Evolutionary conservation across 371 early-diverging fungal genomes (phyloP), one percentile per base, ranked within the genome.

Genomic region (Blakeslea trispora): DNA sequence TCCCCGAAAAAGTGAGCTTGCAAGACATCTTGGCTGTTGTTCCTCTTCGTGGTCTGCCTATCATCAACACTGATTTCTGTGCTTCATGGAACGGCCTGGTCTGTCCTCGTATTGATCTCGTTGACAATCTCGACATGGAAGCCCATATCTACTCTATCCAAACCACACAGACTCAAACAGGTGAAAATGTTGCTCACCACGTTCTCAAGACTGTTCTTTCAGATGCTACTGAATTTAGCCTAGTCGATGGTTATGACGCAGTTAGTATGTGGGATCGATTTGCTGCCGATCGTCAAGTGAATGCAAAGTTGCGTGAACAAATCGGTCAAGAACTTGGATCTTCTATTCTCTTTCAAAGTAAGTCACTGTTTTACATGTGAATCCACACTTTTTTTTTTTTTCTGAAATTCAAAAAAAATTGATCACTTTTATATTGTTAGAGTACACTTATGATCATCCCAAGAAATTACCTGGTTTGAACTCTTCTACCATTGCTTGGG

Each of bases 401-500:
- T 19, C 5, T 19, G n/a, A n/a, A n/a, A n/a, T n/a, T n/a, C n/a
- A n/a, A n/a, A n/a, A n/a, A n/a, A n/a, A n/a, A n/a, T n/a, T n/a
- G n/a, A n/a, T n/a, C n/a, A n/a, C n/a, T n/a, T n/a, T n/a, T n/a
- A n/a, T n/a, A n/a, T n/a, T n/a, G 19, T 45, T 37, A 78, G 72
- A 68, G n/a, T 57, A 77, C 31, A 79, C 85, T 5, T 89, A 84
- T 63, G 70, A 70, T 47, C 63, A 79, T 55, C 81, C 77, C 41
- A 76, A 74, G 18, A 61, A 75, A 0, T 45, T 70, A 1, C 89
- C 85, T 14, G 66, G 63, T 22, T 63, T 86, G 17, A 43, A 60
- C 3, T 73, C 74, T 3, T 67, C 83, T 8, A 66, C 75, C 3
- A 65, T 86, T n/a, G 81, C 83, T 47, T 90, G 91, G 91, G 91